Evolutionary conservation across 768 basidiomycete genomes (phyloP).

Genomic region (Scleroderma citrinum): DNA sequence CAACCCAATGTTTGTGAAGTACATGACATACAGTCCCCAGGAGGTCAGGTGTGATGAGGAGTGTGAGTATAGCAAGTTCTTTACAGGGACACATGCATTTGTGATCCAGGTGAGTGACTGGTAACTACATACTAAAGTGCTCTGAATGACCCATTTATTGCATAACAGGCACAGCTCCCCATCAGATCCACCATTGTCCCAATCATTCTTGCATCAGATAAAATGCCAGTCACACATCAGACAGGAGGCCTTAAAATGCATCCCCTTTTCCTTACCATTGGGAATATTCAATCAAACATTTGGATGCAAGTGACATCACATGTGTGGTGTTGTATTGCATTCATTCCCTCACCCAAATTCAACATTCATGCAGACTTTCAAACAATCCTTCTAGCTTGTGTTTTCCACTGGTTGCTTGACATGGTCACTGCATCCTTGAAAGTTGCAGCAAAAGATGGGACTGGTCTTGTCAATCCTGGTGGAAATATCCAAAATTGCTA

Average conservation of each 20-base stretch:
- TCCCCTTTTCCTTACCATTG: constrained; percentile 25
- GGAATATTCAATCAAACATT: constrained; percentile 26
- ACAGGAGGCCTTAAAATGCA: constrained; percentile 27
- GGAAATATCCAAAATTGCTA: constrained; percentile 2
- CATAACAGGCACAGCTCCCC: not conserved
- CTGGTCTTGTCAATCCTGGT: constrained; percentile 20
- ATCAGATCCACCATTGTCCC: constrained; percentile 23
- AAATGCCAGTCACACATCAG: constrained; percentile 27
- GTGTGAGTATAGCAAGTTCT: no score
- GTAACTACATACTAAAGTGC: no score
- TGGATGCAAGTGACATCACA: constrained; percentile 19
- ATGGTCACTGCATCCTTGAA: constrained; percentile 19
- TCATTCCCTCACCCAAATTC: constrained; percentile 25
- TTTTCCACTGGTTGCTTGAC: constrained; percentile 29
- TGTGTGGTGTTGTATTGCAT: constrained; percentile 13
- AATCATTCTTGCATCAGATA: constrained; percentile 26
- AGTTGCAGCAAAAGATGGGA: constrained; percentile 18
- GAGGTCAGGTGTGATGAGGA: no score
- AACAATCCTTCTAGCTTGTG: constrained; percentile 18
- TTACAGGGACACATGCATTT: no score
- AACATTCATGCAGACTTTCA: constrained; percentile 14
- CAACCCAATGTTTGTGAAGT: not conserved
- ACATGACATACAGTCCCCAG: no score
- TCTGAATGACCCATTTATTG: no score
- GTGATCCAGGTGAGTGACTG: no score